These are phyloP conservation scores for Didymellaceae sp. DNA, from an alignment of 2,329 filamentous ascomycete species.

Conservation along the genomic window DNA sequence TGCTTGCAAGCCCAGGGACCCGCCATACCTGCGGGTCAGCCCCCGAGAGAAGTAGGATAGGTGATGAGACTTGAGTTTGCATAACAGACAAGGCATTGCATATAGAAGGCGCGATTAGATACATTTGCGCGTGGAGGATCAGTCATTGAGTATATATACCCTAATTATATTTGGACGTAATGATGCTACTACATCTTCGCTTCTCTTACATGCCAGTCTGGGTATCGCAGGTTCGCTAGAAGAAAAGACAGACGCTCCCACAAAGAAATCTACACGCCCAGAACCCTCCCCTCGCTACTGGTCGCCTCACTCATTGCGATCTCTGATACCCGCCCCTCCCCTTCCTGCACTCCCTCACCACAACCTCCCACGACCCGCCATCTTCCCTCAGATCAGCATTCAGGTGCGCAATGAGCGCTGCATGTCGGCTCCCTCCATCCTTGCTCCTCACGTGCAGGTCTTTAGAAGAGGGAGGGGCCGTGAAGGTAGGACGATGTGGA, in stretches of 20 bases:
- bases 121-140: background rate
- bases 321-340: slow-evolving; percentile 1
- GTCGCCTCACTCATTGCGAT: background rate
- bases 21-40: slow-evolving; percentile 51
- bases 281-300: background rate
- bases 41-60: slow-evolving; percentile 24
- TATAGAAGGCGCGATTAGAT: background rate
- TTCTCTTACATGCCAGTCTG: background rate
- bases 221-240: background rate
- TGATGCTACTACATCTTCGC: background rate
- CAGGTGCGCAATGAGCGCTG: background rate
- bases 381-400: background rate
- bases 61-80: background rate
- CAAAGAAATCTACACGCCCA: background rate
- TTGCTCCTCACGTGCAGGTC: background rate
- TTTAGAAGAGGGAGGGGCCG: background rate
- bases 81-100: background rate
- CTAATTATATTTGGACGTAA: background rate
- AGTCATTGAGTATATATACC: background rate
- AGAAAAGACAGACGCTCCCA: background rate
- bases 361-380: background rate
- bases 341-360: background rate
- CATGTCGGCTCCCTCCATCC: background rate
- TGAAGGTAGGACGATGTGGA: slow-evolving; percentile 1
- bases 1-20: slow-evolving; percentile 50